Percentiles rank a stretch among this genome's conserved stretches.
phyloP scores from a whole-genome alignment of 2,329 filamentous ascomycete genomes.

The Diaporthe eres region DNA sequence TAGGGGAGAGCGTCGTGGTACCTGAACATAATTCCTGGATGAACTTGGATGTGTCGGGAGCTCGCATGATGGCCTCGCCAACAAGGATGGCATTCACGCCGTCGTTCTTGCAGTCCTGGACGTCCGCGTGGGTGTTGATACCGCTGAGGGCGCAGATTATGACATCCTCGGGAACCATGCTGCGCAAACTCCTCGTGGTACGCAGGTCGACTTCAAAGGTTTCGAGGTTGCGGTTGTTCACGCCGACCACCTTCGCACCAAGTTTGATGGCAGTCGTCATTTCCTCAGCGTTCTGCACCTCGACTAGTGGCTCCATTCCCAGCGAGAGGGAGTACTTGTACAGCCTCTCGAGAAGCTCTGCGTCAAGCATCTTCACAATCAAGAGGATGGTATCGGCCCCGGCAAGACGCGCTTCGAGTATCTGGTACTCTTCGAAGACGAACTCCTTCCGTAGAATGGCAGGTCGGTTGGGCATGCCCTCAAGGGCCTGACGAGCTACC shows the following conservation, averaged over 20 bases:
- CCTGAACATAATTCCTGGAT: constrained; percentile 86
- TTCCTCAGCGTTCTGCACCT: constrained; percentile 94
- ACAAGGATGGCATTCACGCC: constrained; percentile 95
- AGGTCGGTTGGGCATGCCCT: constrained; percentile 91
- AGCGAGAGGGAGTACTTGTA: constrained; percentile 92
- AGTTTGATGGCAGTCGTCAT: constrained; percentile 90
- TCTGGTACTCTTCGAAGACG: constrained; percentile 98
- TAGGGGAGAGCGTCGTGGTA: constrained; percentile 53
- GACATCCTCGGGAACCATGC: constrained; percentile 86
- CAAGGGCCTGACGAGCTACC: constrained; percentile 88
- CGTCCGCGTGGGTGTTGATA: constrained; percentile 90
- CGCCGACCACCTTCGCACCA: constrained; percentile 91
- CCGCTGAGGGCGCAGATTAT: constrained; percentile 95
- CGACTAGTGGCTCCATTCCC: constrained; percentile 97
- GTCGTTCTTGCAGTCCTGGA: constrained; percentile 87
- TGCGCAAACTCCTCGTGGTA: constrained; percentile 90
- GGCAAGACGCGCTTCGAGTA: constrained; percentile 91
- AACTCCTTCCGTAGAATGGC: constrained; percentile 97
- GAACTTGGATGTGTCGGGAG: constrained; percentile 84
- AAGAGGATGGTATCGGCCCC: constrained; percentile 95
- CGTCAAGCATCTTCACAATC: constrained; percentile 97
- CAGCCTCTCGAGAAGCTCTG: constrained; percentile 78
- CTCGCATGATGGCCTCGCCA: constrained; percentile 95
- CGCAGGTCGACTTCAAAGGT: constrained; percentile 97
- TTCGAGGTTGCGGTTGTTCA: constrained; percentile 97